Base-by-base conservation (phyloP, 1,284 basidiomycete genomes). In the Leccinum holopus region DNA sequence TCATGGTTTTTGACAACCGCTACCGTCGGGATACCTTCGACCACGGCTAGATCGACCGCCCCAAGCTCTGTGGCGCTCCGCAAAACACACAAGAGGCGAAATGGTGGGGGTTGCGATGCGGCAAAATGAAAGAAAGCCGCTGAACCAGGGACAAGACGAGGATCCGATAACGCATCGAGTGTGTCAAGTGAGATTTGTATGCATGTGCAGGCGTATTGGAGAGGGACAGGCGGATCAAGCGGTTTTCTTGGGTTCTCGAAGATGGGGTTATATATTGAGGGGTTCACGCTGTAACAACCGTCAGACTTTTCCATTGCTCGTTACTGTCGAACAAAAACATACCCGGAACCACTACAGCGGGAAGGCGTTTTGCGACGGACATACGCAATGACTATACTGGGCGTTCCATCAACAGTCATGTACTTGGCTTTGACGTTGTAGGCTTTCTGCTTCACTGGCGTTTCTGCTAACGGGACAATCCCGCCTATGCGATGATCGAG, bases 361-460 rank as follows among this genome's bases (percentile, higher is more conserved):
- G 66, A 63, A 37, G 71, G 74, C 14, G 72, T 74, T 59, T 78
- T 78, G 53, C 79, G 73, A 30, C 76, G 76, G 10, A 80, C 69
- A 68, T 83, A 89, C 0, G 82, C 80, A 18, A 91, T 80, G 71
- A 84, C 81, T 60, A 91, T 84, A 3, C 85, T 85, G n/a, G 79
- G 76, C 28, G 73, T 72, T 1, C 77, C 78, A 16, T 79, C 68
- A 63, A 81, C 74, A 12, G 75, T 78, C 78, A 87, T 81, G 67
- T 89, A 90, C 69, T 84, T 87, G 14, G 86, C 88, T 63, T 84
- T 80, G 2, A 91, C 65, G 49, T 82, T 77, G 68, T 84, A 88
- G 0, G 85, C 85, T 69, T 85, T 87, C 33, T 77, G 76, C 37
- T 74, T 72, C 2, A 83, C 84, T 0, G 77, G 75, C n/a, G 81